Percentiles rank a stretch among this genome's conserved stretches.
Conservation (phyloP, 805 yeast genomes). For the Ogataea siamensis region DNA sequence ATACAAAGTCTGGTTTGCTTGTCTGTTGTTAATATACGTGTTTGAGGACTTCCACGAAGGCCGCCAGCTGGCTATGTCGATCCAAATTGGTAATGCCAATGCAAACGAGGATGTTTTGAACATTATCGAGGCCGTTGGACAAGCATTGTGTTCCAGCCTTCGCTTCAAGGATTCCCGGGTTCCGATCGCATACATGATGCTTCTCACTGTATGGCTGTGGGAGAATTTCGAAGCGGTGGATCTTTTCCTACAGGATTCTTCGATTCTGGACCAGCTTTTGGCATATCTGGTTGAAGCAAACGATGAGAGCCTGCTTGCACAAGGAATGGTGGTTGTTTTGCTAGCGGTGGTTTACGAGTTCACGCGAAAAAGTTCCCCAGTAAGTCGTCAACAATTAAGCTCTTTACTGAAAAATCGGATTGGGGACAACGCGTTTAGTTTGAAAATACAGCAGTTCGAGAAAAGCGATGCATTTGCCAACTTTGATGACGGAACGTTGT, state of each 20-base stretch:
- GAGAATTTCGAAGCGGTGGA: conserved; percentile 75
- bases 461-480: conserved; percentile 54
- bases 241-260: conserved; percentile 66
- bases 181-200: conserved; percentile 72
- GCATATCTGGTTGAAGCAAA: conserved; percentile 55
- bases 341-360: conserved; percentile 83
- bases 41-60: conserved; percentile 54
- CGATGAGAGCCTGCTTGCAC: conserved; percentile 42
- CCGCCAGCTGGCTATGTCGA: conserved; percentile 44
- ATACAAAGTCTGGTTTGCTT: conserved; percentile 81
- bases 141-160: conserved; percentile 64
- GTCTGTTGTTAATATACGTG: conserved; percentile 59
- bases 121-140: conserved; percentile 74
- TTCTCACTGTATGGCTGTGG: conserved; percentile 72
- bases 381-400: conserved; percentile 58
- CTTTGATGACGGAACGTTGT: conserved; percentile 50
- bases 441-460: conserved; percentile 70
- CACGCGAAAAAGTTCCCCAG: conserved; percentile 57
- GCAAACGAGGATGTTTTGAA: conserved; percentile 68
- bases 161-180: conserved; percentile 67
- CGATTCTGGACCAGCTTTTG: conserved; percentile 65
- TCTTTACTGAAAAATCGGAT: conserved; percentile 63
- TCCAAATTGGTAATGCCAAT: conserved; percentile 57
- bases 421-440: conserved; percentile 76
- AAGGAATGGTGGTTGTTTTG: conserved; percentile 69